A percentile compares a stretch with the other conserved stretches of the same genome.
phyloP scores from a whole-genome alignment of 2,329 filamentous ascomycete genomes.

The Fusarium sp. region DNA sequence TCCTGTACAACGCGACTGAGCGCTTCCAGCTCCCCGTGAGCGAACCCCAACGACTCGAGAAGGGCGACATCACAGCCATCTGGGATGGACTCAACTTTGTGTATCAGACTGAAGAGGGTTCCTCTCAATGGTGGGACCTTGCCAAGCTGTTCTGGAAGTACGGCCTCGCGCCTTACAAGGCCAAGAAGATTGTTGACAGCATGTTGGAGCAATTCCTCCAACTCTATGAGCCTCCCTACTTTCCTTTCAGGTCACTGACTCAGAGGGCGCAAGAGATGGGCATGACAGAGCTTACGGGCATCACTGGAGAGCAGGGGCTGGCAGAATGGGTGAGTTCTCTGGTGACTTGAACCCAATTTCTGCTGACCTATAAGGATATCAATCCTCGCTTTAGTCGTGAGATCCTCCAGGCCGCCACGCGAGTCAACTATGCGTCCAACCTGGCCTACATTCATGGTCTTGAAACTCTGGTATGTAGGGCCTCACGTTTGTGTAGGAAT shows the following conservation, averaged over 20 bases:
- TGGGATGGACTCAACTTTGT: conserved; percentile 87
- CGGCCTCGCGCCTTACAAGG: conserved; percentile 80
- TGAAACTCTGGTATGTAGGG: conserved; percentile 75
- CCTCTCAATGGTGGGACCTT: conserved; percentile 81
- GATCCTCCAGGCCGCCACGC: conserved; percentile 88
- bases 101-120: conserved; percentile 69
- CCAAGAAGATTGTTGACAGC: conserved; percentile 76
- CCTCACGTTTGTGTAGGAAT: background rate
- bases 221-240: conserved; percentile 84
- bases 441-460: conserved; percentile 87
- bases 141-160: conserved; percentile 88
- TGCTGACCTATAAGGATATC: conserved; percentile 58
- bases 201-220: conserved; percentile 80
- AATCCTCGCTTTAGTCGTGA: conserved; percentile 77
- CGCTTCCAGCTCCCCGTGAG: conserved; percentile 75
- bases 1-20: conserved; percentile 78
- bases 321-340: conserved; percentile 63
- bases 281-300: conserved; percentile 72
- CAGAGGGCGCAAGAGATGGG: conserved; percentile 75
- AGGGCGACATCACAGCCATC: conserved; percentile 74
- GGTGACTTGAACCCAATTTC: background rate
- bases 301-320: conserved; percentile 81
- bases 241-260: conserved; percentile 85
- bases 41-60: conserved; percentile 57
- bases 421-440: conserved; percentile 96